Percentiles rank a stretch among this genome's conserved stretches.
These are phyloP conservation scores for Spironucleus salmonicida DNA, from an alignment of 208 protist species.

Conservation along the genomic window DNA sequence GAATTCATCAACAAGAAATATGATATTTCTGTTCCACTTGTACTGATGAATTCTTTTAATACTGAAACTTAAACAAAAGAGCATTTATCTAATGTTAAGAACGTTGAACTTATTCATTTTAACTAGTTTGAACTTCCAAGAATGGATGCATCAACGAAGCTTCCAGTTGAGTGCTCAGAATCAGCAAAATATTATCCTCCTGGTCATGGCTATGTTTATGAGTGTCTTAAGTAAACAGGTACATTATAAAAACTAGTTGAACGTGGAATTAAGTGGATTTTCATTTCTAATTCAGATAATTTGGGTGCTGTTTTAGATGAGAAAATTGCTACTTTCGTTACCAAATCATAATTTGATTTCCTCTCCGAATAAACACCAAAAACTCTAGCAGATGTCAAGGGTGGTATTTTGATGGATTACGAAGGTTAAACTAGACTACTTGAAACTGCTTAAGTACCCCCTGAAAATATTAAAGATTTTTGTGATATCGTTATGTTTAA, in stretches of 20 bases:
- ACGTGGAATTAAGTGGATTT: slow-evolving; percentile 80
- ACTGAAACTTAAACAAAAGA: slow-evolving; percentile 54
- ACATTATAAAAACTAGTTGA: slow-evolving; percentile 55
- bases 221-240: slow-evolving; percentile 61
- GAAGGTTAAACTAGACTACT: slow-evolving; percentile 52
- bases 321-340: neutral
- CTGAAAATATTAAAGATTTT: slow-evolving; percentile 46
- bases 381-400: slow-evolving; percentile 63
- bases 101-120: slow-evolving; percentile 54
- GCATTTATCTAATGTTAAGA: slow-evolving; percentile 56
- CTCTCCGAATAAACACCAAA: slow-evolving; percentile 61
- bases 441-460: slow-evolving; percentile 63
- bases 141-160: slow-evolving; percentile 53
- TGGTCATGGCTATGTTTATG: slow-evolving; percentile 94
- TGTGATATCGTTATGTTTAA: slow-evolving; percentile 77
- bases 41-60: slow-evolving; percentile 93
- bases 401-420: slow-evolving; percentile 62
- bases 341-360: slow-evolving; percentile 16
- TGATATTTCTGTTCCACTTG: slow-evolving; percentile 67
- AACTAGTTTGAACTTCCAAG: slow-evolving; percentile 58
- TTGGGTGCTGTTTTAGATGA: slow-evolving; percentile 71
- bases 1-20: slow-evolving; percentile 62
- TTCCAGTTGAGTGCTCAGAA: slow-evolving; percentile 45
- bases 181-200: slow-evolving; percentile 77
- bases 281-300: slow-evolving; percentile 97